Evolutionary conservation across 441 rosid genomes (phyloP).

Genomic region (Populus hybrid): DNA sequence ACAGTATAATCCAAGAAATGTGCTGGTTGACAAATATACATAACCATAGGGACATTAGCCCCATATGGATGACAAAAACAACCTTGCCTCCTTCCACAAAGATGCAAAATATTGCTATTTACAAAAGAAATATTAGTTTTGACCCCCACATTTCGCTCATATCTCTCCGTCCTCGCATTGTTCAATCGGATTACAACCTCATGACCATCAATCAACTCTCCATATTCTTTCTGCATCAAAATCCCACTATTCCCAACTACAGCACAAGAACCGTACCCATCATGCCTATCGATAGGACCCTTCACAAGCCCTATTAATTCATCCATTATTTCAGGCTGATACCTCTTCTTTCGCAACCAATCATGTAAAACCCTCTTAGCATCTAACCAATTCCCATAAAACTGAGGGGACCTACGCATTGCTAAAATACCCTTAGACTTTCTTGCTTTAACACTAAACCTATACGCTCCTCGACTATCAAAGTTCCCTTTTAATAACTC

Average conservation of each 20-base stretch:
- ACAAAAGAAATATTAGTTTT: constrained; percentile 74
- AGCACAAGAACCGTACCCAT: constrained; percentile 74
- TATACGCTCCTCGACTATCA: constrained; percentile 37
- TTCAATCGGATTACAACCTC: constrained; percentile 80
- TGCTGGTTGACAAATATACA: constrained; percentile 80
- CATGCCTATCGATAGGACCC: constrained; percentile 50
- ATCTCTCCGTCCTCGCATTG: constrained; percentile 62
- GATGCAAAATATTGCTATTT: constrained; percentile 84
- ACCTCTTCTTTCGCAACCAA: constrained; percentile 57
- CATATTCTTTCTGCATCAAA: constrained; percentile 49
- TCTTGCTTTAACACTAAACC: constrained; percentile 30
- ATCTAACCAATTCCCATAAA: constrained; percentile 69
- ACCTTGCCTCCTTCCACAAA: constrained; percentile 55
- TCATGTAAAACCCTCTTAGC: constrained; percentile 55
- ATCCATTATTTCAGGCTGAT: constrained; percentile 49
- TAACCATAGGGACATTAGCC: constrained; percentile 52
- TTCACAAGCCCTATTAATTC: constrained; percentile 56
- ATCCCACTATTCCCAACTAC: constrained; percentile 94
- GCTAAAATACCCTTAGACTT: constrained; percentile 33
- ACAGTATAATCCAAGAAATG: constrained; percentile 72
- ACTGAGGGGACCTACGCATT: constrained; percentile 52
- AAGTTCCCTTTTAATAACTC: constrained; percentile 58
- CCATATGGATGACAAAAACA: constrained; percentile 91
- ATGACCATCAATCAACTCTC: constrained; percentile 65
- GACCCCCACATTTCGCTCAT: constrained; percentile 55